These are phyloP conservation scores for Globisporangium parvum DNA, from an alignment of 352 stramenopile species.

Conservation along the genomic window DNA sequence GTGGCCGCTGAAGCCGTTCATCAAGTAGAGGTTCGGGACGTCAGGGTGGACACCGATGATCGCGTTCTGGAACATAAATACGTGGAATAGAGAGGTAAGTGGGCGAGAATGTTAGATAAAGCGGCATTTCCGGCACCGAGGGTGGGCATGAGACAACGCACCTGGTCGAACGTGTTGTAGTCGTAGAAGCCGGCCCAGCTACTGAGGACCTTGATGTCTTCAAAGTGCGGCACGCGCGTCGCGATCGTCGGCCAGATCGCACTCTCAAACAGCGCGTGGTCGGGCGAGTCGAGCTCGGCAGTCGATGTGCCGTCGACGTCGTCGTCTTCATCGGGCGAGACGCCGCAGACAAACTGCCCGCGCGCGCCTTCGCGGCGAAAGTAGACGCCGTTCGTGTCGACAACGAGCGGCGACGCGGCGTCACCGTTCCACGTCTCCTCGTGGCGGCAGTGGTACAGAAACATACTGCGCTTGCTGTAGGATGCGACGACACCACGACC, in stretches of 20 bases:
- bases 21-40: constrained; percentile 74
- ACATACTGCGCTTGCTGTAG: constrained; percentile 66
- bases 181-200: constrained; percentile 83
- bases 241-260: constrained; percentile 81
- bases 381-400: constrained; percentile 75
- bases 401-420: constrained; percentile 56
- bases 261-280: constrained; percentile 70
- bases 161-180: constrained; percentile 85
- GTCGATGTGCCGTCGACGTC: constrained; percentile 56
- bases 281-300: constrained; percentile 62
- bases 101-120: neutral
- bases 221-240: constrained; percentile 63
- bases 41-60: constrained; percentile 79
- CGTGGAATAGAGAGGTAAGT: neutral
- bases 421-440: constrained; percentile 71
- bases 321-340: constrained; percentile 48
- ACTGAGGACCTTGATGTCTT: constrained; percentile 75
- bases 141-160: constrained; percentile 7
- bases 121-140: neutral
- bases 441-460: constrained; percentile 70
- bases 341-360: constrained; percentile 69
- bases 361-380: constrained; percentile 67
- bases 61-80: constrained; percentile 41
- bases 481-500: too few species aligned
- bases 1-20: constrained; percentile 84